Conservation (phyloP, 176 grass and related monocot species). For the Guadua angustifolia region DNA sequence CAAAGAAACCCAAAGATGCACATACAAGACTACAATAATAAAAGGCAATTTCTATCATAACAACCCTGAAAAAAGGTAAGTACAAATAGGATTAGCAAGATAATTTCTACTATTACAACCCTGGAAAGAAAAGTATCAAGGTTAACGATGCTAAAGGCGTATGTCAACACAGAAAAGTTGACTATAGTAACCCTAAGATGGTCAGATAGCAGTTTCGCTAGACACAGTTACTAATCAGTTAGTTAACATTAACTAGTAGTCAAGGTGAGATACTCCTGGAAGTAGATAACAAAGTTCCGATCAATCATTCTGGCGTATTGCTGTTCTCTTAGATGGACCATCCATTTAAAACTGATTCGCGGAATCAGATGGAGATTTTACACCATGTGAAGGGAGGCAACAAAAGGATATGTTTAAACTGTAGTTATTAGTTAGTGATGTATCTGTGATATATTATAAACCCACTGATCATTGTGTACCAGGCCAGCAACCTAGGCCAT, state of each 20-base stretch:
- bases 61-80: too few relatives aligned
- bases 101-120: too few relatives aligned
- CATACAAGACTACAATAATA: too few relatives aligned
- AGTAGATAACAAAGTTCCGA: not conserved
- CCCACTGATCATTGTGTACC: conserved; percentile 1
- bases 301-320: conserved; percentile 4
- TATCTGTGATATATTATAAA: conserved; percentile 28
- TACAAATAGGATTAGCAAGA: too few relatives aligned
- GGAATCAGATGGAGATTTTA: conserved; percentile 12
- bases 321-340: conserved; percentile 14
- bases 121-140: too few relatives aligned
- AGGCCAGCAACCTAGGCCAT: conserved; percentile 35
- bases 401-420: conserved; percentile 13
- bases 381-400: not conserved
- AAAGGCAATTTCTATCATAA: too few relatives aligned
- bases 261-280: conserved; percentile 29
- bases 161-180: too few relatives aligned
- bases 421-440: conserved; percentile 42
- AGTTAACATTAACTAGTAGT: conserved; percentile 23
- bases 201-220: too few relatives aligned
- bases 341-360: conserved; percentile 11
- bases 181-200: too few relatives aligned
- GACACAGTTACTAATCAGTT: too few relatives aligned
- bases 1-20: too few relatives aligned
- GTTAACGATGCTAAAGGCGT: too few relatives aligned